Conservation (phyloP, 306 rosid species). For the Herpetospermum pedunculosum region DNA sequence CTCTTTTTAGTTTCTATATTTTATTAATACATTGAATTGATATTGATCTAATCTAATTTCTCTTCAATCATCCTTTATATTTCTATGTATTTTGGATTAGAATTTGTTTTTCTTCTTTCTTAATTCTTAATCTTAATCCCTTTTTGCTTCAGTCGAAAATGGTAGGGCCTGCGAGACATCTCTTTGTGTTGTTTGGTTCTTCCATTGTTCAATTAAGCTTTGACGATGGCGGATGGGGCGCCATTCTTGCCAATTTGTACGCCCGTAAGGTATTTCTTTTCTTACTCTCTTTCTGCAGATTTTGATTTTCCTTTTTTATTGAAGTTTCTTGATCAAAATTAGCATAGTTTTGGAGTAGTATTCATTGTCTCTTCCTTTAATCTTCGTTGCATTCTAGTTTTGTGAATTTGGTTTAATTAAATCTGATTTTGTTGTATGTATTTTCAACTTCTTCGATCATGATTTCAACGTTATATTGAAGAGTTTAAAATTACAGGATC, state of each 20-base stretch:
- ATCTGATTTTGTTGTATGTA: too few species aligned
- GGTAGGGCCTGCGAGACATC: constrained; percentile 61
- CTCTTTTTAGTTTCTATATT: neutral
- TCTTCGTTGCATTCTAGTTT: too few species aligned
- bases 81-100: too few species aligned
- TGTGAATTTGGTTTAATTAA: neutral
- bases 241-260: constrained; percentile 50
- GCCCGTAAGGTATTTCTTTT: constrained; percentile 45
- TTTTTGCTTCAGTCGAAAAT: constrained; percentile 19
- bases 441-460: too few species aligned
- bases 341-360: neutral
- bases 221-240: constrained; percentile 51
- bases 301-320: too few species aligned
- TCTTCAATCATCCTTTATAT: too few species aligned
- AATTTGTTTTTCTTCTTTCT: too few species aligned
- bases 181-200: constrained; percentile 75
- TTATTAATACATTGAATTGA: too few species aligned
- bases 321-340: neutral
- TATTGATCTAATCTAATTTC: too few species aligned
- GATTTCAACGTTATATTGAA: too few species aligned
- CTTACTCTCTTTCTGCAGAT: neutral
- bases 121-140: too few species aligned
- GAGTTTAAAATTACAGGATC: too few species aligned
- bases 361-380: neutral
- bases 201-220: constrained; percentile 48